Conservation (phyloP, 2,329 filamentous ascomycete species). For the Monilinia polystroma region DNA sequence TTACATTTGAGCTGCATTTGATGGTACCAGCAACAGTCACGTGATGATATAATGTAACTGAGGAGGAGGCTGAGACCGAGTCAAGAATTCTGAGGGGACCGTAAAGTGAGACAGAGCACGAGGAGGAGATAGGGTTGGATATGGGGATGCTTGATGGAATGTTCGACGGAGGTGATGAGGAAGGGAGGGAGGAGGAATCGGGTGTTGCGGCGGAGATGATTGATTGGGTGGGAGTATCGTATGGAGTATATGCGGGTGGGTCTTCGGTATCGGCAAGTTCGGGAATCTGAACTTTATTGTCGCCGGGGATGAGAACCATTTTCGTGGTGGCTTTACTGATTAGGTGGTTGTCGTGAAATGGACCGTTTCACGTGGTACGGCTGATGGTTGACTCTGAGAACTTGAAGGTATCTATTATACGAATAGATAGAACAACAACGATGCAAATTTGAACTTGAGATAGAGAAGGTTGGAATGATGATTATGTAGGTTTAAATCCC, state of each 20-base stretch:
- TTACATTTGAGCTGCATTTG: conserved; percentile 23
- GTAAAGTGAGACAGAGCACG: conserved; percentile 23
- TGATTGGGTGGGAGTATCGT: conserved; percentile 14
- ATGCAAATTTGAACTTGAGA: not conserved
- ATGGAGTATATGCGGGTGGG: conserved; percentile 12
- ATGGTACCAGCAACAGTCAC: conserved; percentile 25
- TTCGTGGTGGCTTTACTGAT: not conserved
- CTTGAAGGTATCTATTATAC: not conserved
- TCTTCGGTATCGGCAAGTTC: conserved; percentile 6
- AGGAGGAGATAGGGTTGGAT: conserved; percentile 28
- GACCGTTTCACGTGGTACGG: not conserved
- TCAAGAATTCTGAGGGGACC: conserved; percentile 32
- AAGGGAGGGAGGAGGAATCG: conserved; percentile 17
- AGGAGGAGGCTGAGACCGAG: conserved; percentile 24
- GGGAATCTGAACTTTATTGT: conserved; percentile 24
- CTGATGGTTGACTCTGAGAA: too few species aligned
- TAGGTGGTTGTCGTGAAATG: not conserved
- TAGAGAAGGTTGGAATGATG: not conserved
- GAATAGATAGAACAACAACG: not conserved
- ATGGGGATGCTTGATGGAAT: conserved; percentile 18
- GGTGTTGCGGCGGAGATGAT: not conserved
- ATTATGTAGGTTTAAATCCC: not conserved
- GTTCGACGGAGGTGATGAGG: not conserved
- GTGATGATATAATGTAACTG: conserved; percentile 20
- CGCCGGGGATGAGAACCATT: conserved; percentile 28